Evolutionary conservation across 176 grass and related monocot species (phyloP), one percentile per base, ranked within the genome.

Genomic region (Pharus latifolius): DNA sequence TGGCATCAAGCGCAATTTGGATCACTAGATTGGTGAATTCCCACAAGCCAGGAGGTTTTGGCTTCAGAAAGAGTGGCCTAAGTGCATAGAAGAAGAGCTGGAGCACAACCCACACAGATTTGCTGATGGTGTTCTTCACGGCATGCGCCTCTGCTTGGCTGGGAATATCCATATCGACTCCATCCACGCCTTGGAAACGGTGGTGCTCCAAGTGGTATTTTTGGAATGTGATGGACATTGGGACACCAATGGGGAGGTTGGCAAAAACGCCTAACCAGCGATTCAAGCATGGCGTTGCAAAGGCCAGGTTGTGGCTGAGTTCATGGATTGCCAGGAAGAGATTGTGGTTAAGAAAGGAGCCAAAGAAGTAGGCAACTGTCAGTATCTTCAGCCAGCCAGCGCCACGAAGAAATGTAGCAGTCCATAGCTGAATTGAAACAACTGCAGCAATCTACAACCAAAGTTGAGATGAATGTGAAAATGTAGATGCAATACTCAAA

Each of bases 191-290:
- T 77, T 99, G 96, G 76, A 94, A 95, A 1, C 90, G 82, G 73
- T 99, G 90, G 76, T 99, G 96, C 67, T 95, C 96, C 76, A 99
- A 45, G 72, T 99, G 95, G 72, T 99, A 94, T 22, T 99, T 99
- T 28, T 99, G 96, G 69, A 99, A 99, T 5, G 96, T 99, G 14
- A 99, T 56, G 20, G 96, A 99, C 96, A 99, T 91, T 14, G 96
- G 96, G 7, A 99, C 82, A 2, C 96, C 87, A 7, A 99, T 86
- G 2, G 96, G 96, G 26, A 99, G 96, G 64, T 99, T 99, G 32
- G 90, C 96, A 0, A 99, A 99, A 47, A 99, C 95, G 0, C 96
- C 96, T 31, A 99, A 59, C 90, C 90, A 93, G 78, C 82, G 87
- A 17, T 99, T 99, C 20, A 74, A 75, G 22, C 69, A 81, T 55